A percentile compares a stretch with the other conserved stretches of the same genome.
Conservation (phyloP, 352 stramenopile species). For the Phytophthora sojae region DNA sequence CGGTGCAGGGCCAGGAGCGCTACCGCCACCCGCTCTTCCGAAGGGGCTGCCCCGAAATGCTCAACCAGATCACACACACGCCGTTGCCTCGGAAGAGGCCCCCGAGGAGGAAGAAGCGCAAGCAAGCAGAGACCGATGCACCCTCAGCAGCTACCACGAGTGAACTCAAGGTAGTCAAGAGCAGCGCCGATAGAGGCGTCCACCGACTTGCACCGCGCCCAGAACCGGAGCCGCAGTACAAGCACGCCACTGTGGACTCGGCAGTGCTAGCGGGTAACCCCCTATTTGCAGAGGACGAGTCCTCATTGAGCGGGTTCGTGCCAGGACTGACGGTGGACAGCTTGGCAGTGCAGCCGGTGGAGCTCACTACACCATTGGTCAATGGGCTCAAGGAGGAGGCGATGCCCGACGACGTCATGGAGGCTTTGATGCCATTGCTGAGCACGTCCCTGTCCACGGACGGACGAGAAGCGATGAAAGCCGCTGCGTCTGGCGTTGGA, state of each 20-base stretch:
- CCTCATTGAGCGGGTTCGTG: conserved; percentile 19
- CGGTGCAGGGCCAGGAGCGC: conserved; percentile 32
- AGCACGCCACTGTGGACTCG: conserved; percentile 28
- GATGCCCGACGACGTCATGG: conserved; percentile 45
- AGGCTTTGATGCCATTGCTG: conserved; percentile 42
- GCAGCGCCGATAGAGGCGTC: conserved; percentile 5
- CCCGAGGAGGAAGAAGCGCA: conserved; percentile 37
- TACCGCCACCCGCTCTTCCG: conserved; percentile 59
- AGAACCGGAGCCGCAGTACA: conserved; percentile 22
- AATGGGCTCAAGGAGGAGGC: conserved; percentile 15
- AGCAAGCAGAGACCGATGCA: conserved; percentile 19
- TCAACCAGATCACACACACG: conserved; percentile 52
- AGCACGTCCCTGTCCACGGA: conserved; percentile 46
- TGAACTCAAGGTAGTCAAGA: conserved; percentile 28
- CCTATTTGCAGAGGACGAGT: conserved; percentile 27
- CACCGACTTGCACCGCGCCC: conserved; percentile 25
- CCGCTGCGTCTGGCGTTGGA: no score
- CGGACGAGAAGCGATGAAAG: not conserved
- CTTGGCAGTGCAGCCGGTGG: conserved; percentile 1
- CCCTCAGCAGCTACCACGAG: conserved; percentile 1
- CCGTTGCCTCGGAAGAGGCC: conserved; percentile 44
- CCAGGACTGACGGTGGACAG: conserved; percentile 7
- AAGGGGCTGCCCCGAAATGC: conserved; percentile 46
- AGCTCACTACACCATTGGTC: not conserved
- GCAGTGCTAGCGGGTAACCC: conserved; percentile 29